Conservation (phyloP, 2,329 filamentous ascomycete species). For the Phaeosphaeriaceae sp. region DNA sequence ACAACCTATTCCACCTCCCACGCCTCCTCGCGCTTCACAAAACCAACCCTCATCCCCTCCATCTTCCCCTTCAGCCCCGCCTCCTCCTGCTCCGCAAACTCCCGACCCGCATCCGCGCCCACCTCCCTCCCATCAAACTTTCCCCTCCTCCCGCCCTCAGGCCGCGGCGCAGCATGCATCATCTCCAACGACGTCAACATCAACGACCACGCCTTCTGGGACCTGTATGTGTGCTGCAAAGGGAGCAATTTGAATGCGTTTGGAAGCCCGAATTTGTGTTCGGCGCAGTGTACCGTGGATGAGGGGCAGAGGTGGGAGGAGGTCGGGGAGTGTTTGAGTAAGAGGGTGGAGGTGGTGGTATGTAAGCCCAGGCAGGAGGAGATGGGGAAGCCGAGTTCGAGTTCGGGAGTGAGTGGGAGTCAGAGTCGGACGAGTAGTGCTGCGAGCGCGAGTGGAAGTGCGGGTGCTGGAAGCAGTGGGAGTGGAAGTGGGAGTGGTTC, state of each 20-base stretch:
- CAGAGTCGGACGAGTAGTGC: slow-evolving; percentile 7
- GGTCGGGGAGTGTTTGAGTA: slow-evolving; percentile 28
- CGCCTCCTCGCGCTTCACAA: slow-evolving; percentile 15
- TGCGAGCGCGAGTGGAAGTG: slow-evolving; percentile 5
- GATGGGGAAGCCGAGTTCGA: slow-evolving; percentile 3
- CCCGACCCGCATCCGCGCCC: not conserved
- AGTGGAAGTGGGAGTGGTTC: slow-evolving; percentile 7
- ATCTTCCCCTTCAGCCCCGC: slow-evolving; percentile 19
- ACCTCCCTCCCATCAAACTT: slow-evolving; percentile 10
- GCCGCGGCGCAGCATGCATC: slow-evolving; percentile 15
- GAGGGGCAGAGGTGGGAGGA: slow-evolving; percentile 20
- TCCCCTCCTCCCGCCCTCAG: slow-evolving; percentile 10
- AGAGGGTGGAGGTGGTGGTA: slow-evolving; percentile 22
- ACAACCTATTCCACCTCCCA: slow-evolving; percentile 20
- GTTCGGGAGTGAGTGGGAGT: not conserved
- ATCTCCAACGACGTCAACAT: slow-evolving; percentile 28
- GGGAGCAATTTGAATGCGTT: slow-evolving; percentile 8
- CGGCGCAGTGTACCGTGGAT: slow-evolving; percentile 15
- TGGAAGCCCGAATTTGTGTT: slow-evolving; percentile 15
- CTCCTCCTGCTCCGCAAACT: slow-evolving; percentile 10
- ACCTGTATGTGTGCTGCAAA: slow-evolving; percentile 29
- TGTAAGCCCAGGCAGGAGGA: slow-evolving; percentile 17
- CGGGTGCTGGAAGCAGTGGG: not conserved
- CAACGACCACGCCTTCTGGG: slow-evolving; percentile 34
- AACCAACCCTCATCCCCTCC: slow-evolving; percentile 16